Evolutionary conservation across 257 asterid species (phyloP).

Genomic region (Anisodus acutangulus): DNA sequence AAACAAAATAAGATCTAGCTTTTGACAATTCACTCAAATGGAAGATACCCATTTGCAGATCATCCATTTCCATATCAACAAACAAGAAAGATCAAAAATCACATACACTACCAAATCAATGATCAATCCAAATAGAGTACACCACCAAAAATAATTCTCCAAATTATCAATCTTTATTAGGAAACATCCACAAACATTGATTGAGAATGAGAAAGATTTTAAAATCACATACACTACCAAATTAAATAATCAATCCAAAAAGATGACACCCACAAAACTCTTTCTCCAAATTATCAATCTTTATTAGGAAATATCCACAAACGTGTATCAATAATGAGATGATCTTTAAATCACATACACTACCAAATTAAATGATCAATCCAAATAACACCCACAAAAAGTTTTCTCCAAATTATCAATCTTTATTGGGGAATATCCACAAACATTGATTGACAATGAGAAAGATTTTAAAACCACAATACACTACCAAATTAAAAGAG

Average conservation of each 20-base stretch:
- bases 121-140: background rate
- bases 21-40: background rate
- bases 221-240: background rate
- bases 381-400: background rate
- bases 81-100: background rate
- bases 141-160: background rate
- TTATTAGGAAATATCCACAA: background rate
- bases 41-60: constrained; percentile 1
- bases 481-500: background rate
- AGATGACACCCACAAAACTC: background rate
- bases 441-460: background rate
- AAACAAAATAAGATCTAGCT: background rate
- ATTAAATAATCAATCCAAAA: constrained; percentile 7
- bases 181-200: background rate
- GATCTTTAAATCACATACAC: background rate
- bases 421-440: constrained; percentile 8
- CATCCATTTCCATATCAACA: constrained; percentile 11
- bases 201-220: background rate
- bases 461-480: background rate
- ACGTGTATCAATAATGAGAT: background rate
- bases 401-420: background rate
- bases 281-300: background rate
- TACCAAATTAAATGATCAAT: background rate
- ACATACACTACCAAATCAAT: constrained; percentile 16
- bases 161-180: background rate